These are phyloP conservation scores for Globisporangium abappressorium DNA, from an alignment of 352 stramenopile species.

Conservation along the genomic window DNA sequence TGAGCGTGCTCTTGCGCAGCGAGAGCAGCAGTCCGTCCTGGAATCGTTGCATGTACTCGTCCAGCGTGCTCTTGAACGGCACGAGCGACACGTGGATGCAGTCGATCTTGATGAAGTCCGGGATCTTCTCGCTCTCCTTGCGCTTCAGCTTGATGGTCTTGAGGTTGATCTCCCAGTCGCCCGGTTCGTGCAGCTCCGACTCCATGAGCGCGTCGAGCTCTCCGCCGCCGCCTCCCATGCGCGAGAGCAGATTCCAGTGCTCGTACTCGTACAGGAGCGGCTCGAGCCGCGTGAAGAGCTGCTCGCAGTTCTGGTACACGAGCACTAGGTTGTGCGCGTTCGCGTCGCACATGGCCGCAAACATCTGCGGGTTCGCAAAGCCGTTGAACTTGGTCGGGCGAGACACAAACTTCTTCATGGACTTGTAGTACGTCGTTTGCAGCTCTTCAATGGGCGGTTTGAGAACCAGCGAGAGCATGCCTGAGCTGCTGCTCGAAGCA, in stretches of 20 bases:
- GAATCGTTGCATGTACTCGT: slow-evolving; percentile 86
- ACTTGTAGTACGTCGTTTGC: slow-evolving; percentile 92
- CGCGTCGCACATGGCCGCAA: slow-evolving; percentile 83
- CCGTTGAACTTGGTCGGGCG: slow-evolving; percentile 87
- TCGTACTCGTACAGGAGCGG: slow-evolving; percentile 76
- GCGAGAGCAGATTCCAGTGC: slow-evolving; percentile 67
- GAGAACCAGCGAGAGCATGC: slow-evolving; percentile 59
- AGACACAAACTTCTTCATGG: slow-evolving; percentile 94
- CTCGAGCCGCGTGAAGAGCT: slow-evolving; percentile 86
- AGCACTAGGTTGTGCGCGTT: slow-evolving; percentile 85
- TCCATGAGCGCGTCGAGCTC: slow-evolving; percentile 87
- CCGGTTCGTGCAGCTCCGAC: slow-evolving; percentile 52
- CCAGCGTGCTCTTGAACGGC: slow-evolving; percentile 86
- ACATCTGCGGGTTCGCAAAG: slow-evolving; percentile 87
- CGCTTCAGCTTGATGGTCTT: slow-evolving; percentile 84
- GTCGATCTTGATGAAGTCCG: slow-evolving; percentile 89
- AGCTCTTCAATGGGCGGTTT: slow-evolving; percentile 92
- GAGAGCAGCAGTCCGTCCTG: slow-evolving; percentile 83
- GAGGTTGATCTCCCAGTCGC: slow-evolving; percentile 90
- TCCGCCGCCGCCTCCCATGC: slow-evolving; percentile 26
- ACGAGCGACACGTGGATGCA: slow-evolving; percentile 87
- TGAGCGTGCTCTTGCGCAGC: slow-evolving; percentile 75
- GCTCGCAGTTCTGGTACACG: slow-evolving; percentile 91
- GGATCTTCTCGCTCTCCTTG: slow-evolving; percentile 93
- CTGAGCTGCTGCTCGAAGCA: neutral